These are phyloP conservation scores for Spergularia marina DNA, from an alignment of 148 eudicot species.

Conservation along the genomic window DNA sequence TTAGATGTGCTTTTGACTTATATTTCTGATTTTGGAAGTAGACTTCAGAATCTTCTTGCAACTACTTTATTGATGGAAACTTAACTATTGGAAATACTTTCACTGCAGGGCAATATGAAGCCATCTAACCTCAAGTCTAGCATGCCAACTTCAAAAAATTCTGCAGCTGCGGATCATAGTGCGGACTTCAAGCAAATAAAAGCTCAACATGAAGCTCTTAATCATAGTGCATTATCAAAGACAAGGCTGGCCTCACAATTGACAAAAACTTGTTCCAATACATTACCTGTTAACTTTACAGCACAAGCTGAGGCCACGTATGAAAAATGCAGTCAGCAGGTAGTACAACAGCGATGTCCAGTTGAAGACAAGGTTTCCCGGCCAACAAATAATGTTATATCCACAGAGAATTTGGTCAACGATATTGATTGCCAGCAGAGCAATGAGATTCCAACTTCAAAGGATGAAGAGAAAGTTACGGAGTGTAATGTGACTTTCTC, in stretches of 20 bases:
- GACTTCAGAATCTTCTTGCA: conserved; percentile 10
- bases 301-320: conserved; percentile 9
- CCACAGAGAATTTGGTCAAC: background rate
- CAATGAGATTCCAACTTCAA: background rate
- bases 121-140: conserved; percentile 28
- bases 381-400: conserved; percentile 10
- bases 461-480: conserved; percentile 15
- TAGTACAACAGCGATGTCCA: conserved; percentile 19
- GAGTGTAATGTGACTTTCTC: conserved; percentile 20
- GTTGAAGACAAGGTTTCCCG: conserved; percentile 15
- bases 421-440: background rate
- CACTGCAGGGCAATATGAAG: conserved; percentile 25
- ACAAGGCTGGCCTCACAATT: conserved; percentile 24
- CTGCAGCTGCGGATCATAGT: conserved; percentile 19
- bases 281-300: conserved; percentile 20
- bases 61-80: conserved; percentile 27
- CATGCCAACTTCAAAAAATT: conserved; percentile 27
- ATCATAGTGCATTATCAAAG: conserved; percentile 12
- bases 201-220: conserved; percentile 8
- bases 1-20: background rate
- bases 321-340: conserved; percentile 20
- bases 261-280: conserved; percentile 28
- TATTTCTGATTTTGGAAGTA: background rate
- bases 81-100: conserved; percentile 29
- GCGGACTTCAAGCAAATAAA: conserved; percentile 32